Evolutionary conservation across 1,139 yeast genomes (phyloP), one percentile per base, ranked within the genome.

Genomic region (Meyerozyma sp.): DNA sequence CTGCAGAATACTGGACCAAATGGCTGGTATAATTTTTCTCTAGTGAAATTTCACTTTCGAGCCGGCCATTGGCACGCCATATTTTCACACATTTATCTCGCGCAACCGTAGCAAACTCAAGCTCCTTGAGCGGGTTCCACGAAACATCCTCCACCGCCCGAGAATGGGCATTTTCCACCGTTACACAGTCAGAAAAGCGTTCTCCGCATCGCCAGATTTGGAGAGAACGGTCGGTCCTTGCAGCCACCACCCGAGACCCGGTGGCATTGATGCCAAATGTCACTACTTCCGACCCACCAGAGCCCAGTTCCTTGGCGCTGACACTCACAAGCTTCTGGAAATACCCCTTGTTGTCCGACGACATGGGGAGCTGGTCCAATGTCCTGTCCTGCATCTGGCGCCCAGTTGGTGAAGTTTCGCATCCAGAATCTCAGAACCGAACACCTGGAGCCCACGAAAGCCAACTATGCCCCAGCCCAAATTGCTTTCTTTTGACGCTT

Each of bases 401-500:
- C 32, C 13, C 5, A 5, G 14, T 11, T 28, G 32, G n/a, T 28
- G 32, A 28, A 28, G 32, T 28, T 28, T 28, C 32, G 32, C 32
- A 28, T 28, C 21, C 11, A 10, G 11, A 32, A 21, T 21, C 23
- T 21, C 5, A 21, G 23, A 21, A 21, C 23, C 23, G 23, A 21
- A 21, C 23, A 21, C 23, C 23, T 21, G 2, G 2, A 8, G 6
- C 23, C 23, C 23, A 21, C 6, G 8, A 21, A 21, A 21, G 23
- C 23, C 23, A 21, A 27, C 3, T 25, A 34, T 34, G 37, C 14
- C 37, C 25, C 37, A 16, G 37, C 78, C 81, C 20, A 68, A 70
- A 48, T 69, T 88, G 50, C 68, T 86, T 44, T 78, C 83, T 36
- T 72, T 86, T 49, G 98, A 93, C 64, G 96, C 95, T 10, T 93